phyloP scores from a whole-genome alignment of 768 basidiomycete genomes.

The Mycena floridula region DNA sequence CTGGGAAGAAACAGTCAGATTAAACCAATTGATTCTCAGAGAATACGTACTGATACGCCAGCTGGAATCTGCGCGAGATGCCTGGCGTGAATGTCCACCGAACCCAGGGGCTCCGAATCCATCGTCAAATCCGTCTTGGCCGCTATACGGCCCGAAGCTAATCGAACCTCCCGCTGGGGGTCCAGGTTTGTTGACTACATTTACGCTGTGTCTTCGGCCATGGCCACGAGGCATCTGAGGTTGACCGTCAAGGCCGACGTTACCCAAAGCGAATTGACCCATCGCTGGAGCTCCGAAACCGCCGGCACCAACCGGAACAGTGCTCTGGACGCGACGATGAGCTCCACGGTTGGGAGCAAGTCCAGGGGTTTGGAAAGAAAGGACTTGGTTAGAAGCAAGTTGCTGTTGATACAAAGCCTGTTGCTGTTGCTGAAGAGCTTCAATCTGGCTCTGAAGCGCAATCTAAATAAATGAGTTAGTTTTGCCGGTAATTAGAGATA shows the following conservation, averaged over 20 bases:
- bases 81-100: constrained; percentile 69
- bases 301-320: constrained; percentile 51
- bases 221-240: constrained; percentile 73
- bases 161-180: constrained; percentile 45
- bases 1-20: constrained; percentile 28
- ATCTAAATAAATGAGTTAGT: constrained; percentile 42
- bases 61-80: constrained; percentile 72
- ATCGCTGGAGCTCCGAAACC: constrained; percentile 46
- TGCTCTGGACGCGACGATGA: constrained; percentile 86
- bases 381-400: constrained; percentile 79
- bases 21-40: constrained; percentile 1
- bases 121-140: constrained; percentile 73
- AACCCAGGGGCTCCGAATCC: constrained; percentile 62
- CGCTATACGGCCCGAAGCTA: constrained; percentile 40
- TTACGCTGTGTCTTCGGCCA: constrained; percentile 86
- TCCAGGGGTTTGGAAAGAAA: constrained; percentile 74
- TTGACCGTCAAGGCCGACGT: constrained; percentile 59
- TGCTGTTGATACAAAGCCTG: constrained; percentile 88
- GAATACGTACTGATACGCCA: constrained; percentile 80
- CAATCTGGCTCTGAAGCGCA: constrained; percentile 86
- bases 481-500: constrained; percentile 4
- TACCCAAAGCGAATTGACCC: constrained; percentile 60
- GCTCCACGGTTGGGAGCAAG: constrained; percentile 53
- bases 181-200: constrained; percentile 74
- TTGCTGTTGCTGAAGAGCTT: constrained; percentile 85